Base-by-base conservation (phyloP, 2,329 filamentous ascomycete species). In the Neonectria punicea region DNA sequence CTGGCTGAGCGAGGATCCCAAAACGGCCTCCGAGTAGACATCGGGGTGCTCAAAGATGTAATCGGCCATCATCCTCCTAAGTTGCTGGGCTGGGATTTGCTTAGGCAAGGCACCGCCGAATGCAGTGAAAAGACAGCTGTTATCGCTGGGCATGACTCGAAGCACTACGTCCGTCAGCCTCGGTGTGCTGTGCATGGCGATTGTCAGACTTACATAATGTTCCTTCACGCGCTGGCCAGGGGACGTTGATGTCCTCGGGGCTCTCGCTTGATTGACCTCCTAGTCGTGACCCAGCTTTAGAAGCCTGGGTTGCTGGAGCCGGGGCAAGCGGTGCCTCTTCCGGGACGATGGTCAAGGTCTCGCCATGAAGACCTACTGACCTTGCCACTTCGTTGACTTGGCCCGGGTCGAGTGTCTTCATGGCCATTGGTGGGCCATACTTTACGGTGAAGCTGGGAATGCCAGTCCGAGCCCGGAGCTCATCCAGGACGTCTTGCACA, bases 61-160 rank as follows among this genome's bases (percentile, higher is more conserved):
- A 56, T 92, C 88, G 2, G 93, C 93, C 20, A 97, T 90, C 67
- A 97, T 85, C 14, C 87, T 89, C 60, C 94, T 90, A 18, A 98
- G 84, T 73, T 92, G 73, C 9, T 79, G 75, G 7, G 81, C 80
- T n/a, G 80, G 77, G 53, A 83, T 79, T 18, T 81, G 78, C 28
- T 82, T 86, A 53, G 93, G 87, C n/a, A 97, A 85, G 3, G 92
- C 92, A 58, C 90, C 92, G 16, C 93, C 92, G 51, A 98, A 90
- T 0, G 95, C 94, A 30, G 94, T 92, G 80, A 98, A 98, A 74
- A 98, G 89, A 80, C 95, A 98, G 63, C 90, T 93, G 79, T 98
- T 98, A 79, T 98, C 95, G 75, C 98, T 95, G 5, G 94, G 93
- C 95, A 98, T 98, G 55, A 98, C 93, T 14, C 95, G 91, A 18